Base-by-base conservation (phyloP, 495 filamentous ascomycete genomes). In the Hypoxylon trugodes region DNA sequence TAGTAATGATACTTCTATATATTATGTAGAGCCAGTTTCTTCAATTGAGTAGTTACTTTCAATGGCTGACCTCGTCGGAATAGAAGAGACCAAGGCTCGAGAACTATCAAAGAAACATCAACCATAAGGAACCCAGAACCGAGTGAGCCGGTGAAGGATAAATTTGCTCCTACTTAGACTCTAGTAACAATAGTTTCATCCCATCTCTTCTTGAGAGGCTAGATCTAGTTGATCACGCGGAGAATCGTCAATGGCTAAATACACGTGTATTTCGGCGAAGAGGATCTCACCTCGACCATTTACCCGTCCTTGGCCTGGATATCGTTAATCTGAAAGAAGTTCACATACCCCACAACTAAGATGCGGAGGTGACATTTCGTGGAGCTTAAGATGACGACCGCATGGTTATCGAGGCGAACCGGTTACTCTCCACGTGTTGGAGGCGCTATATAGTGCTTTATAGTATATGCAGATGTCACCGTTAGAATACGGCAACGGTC, bases 241-340 rank as follows among this genome's bases (percentile, higher is more conserved):
- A 67, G 51, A 52, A 21, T 10, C 1, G 13, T 30, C 30, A 53
- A 22, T 65, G 68, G 65, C 60, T 70, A 70, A 68, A 68, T 70
- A 46, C 9, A 28, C 15, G 56, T 32, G 28, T 45, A 30, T 38
- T 15, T 65, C 42, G 65, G 68, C 53, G 65, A 68, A 68, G 60
- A 64, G 68, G 53, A 57, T 61, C 47, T 61, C 43, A 50, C 50
- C 52, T 58, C 30, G 32, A 65, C 32, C 16, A 70, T 70, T 70
- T 70, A 70, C 37, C 68, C 68, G 68, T 40, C 42, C 68, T 70
- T 70, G 68, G 68, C 60, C 38, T 42, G 49, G 38, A 35, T 6
- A 42, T 66, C 62, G 62, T 55, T 56, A 60, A 59, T 49, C 46
- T 61, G 65, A 57, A 55, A n/a, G 36, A 60, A 43, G 37, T 45